These are phyloP conservation scores for Moniliophthora roreri DNA, from an alignment of 1,284 basidiomycete species.

Conservation along the genomic window DNA sequence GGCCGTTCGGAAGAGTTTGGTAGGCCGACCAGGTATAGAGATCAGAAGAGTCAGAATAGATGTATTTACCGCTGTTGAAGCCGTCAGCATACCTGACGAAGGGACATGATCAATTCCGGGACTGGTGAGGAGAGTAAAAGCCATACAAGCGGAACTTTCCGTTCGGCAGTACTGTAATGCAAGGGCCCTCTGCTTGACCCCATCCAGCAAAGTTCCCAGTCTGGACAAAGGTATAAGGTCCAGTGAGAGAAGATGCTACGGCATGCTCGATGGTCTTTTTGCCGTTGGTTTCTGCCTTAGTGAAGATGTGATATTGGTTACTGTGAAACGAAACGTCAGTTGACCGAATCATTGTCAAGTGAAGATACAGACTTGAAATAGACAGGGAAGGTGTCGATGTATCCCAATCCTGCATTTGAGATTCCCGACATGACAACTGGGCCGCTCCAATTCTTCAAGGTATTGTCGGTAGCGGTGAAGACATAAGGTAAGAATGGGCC, in stretches of 20 bases:
- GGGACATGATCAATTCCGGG: background rate
- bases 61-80: conserved; percentile 30
- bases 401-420: conserved; percentile 33
- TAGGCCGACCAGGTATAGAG: conserved; percentile 31
- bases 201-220: conserved; percentile 34
- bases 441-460: conserved; percentile 29
- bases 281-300: conserved; percentile 32
- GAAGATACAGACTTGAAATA: conserved; percentile 28
- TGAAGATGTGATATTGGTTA: conserved; percentile 33
- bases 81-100: conserved; percentile 29
- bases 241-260: conserved; percentile 33
- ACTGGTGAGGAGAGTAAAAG: background rate
- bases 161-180: conserved; percentile 29
- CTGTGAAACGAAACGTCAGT: conserved; percentile 13
- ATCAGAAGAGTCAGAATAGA: conserved; percentile 34
- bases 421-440: conserved; percentile 33
- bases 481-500: conserved; percentile 35
- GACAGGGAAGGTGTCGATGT: conserved; percentile 36
- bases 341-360: background rate
- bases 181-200: conserved; percentile 34
- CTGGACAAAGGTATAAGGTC: conserved; percentile 33
- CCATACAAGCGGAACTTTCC: conserved; percentile 33
- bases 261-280: conserved; percentile 33
- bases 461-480: conserved; percentile 30
- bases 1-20: conserved; percentile 23